A percentile compares a stretch with the other conserved stretches of the same genome.
phyloP scores from a whole-genome alignment of 345 rosid species.

The Rhizophora apiculata region DNA sequence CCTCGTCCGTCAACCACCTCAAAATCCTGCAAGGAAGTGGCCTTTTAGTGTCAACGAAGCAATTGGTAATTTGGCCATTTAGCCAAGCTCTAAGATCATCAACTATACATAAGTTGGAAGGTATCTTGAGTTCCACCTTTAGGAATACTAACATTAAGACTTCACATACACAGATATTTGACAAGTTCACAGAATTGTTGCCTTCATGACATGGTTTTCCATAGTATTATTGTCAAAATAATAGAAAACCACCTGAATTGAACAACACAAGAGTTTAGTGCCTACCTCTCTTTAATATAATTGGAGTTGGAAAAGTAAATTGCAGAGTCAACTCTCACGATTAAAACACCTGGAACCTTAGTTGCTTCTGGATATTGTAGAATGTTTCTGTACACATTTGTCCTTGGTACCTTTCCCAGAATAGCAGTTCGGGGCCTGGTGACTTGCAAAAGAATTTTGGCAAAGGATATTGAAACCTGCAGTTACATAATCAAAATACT shows the following conservation, averaged over 20 bases:
- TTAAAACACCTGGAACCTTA: slow-evolving; percentile 69
- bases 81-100: neutral
- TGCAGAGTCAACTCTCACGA: slow-evolving; percentile 90
- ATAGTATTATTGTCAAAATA: neutral
- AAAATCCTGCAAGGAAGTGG: slow-evolving; percentile 48
- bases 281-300: slow-evolving; percentile 81
- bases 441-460: slow-evolving; percentile 88
- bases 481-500: neutral
- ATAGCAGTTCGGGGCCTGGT: slow-evolving; percentile 88
- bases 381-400: slow-evolving; percentile 73
- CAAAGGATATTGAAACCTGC: slow-evolving; percentile 84
- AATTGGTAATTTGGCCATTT: neutral
- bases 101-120: too few relatives aligned
- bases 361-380: slow-evolving; percentile 90
- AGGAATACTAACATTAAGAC: too few relatives aligned
- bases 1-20: slow-evolving; percentile 90
- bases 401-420: slow-evolving; percentile 81
- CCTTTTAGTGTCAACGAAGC: neutral
- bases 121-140: too few relatives aligned
- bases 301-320: slow-evolving; percentile 96
- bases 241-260: neutral
- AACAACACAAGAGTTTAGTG: neutral
- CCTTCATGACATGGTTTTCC: too few relatives aligned
- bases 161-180: too few relatives aligned
- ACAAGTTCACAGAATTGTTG: too few relatives aligned